These are phyloP conservation scores for Hanseniaspora osmophila DNA, from an alignment of 805 yeast species.

Conservation along the genomic window DNA sequence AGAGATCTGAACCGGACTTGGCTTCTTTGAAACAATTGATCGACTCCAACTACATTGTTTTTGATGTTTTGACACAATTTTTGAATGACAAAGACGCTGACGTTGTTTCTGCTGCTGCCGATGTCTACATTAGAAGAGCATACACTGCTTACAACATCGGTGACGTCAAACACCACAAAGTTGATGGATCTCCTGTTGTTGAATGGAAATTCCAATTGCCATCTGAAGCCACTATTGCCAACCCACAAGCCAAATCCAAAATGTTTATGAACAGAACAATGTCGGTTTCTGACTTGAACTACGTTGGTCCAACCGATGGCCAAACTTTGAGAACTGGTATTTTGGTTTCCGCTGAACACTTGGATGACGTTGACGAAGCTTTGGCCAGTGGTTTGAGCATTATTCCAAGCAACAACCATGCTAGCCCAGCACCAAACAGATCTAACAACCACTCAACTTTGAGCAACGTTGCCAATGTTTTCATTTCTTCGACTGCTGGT, in stretches of 20 bases:
- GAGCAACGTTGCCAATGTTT: slow-evolving; percentile 72
- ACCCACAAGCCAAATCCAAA: slow-evolving; percentile 35
- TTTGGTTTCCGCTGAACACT: slow-evolving; percentile 61
- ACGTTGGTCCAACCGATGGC: slow-evolving; percentile 57
- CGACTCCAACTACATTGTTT: slow-evolving; percentile 90
- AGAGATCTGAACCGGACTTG: slow-evolving; percentile 70
- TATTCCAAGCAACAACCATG: slow-evolving; percentile 36
- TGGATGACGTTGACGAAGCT: slow-evolving; percentile 83
- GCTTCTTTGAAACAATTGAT: slow-evolving; percentile 78
- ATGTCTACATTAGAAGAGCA: slow-evolving; percentile 91
- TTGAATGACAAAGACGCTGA: slow-evolving; percentile 70
- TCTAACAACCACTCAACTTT: slow-evolving; percentile 27
- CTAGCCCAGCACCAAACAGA: slow-evolving; percentile 37
- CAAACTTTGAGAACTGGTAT: slow-evolving; percentile 71
- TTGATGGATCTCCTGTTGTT: slow-evolving; percentile 48
- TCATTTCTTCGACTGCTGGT: slow-evolving; percentile 62
- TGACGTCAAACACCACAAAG: slow-evolving; percentile 49
- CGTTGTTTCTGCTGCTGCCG: slow-evolving; percentile 91
- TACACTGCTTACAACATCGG: slow-evolving; percentile 90
- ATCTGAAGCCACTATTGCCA: slow-evolving; percentile 62
- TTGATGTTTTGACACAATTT: slow-evolving; percentile 89
- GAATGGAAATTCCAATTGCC: slow-evolving; percentile 87
- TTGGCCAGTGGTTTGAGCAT: slow-evolving; percentile 60
- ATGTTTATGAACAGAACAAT: slow-evolving; percentile 67
- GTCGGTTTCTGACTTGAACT: slow-evolving; percentile 84